Base-by-base conservation (phyloP, 2,329 filamentous ascomycete species). In the Ophiocordyceps unilateralis region DNA sequence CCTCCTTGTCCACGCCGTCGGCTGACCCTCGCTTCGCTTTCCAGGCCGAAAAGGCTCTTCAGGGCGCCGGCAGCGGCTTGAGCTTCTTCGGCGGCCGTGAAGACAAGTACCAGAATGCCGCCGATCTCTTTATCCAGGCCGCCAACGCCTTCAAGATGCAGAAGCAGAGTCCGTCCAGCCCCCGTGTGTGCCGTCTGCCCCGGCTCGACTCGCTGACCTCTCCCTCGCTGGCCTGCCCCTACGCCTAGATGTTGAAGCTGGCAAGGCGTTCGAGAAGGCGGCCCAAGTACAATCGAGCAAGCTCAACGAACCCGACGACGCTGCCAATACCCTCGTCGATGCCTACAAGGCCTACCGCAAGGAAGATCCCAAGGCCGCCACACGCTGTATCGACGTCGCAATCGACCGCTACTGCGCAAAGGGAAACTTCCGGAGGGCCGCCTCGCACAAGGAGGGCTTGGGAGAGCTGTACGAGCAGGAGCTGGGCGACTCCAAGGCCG, bases 311-410 rank as follows among this genome's bases (percentile, higher is more conserved):
- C 84, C 83, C 37, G 85, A 93, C 58, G 91, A 96, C 58, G 86
- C 87, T 40, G 88, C 89, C 49, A 93, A 93, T 63, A 81, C 82
- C 40, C 68, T 87, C 47, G 76, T 81, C 55, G 88, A 96, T 60
- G 91, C 91, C 42, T 96, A 88, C 74, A 95, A 96, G 69, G 82
- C 86, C 46, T 96, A 95, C 67, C 76, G 81, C 54, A 93, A 87
- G 64, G 78, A 83, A 43, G 78, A 84, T 54, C 87, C 87, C 19
- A 72, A 85, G 57, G 81, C 89, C 54, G 89, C 88, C 15, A 84
- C 82, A 38, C 71, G 84, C 47, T 87, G 84, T 55, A 68, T 95
- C 44, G 76, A 86, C 49, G 67, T 78, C 50, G 83, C 87, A 36
- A 86, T 96, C 58, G 70, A 78, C 45, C 83, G 91, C 59, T 96